Evolutionary conservation across 305 asterid species (phyloP), one percentile per base, ranked within the genome.

Genomic region (Plantago lanceolata): DNA sequence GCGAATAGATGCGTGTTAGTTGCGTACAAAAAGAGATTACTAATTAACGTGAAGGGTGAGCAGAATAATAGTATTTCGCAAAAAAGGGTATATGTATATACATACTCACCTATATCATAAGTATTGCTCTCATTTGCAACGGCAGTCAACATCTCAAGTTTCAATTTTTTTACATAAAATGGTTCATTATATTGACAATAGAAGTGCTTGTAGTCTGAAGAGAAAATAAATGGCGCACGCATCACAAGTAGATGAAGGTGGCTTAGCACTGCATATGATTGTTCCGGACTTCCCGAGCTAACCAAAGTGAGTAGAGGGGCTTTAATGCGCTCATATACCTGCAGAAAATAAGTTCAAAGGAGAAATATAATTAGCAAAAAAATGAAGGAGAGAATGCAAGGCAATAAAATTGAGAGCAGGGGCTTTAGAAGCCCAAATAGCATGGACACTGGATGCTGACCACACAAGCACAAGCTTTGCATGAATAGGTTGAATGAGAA

Each of bases 91-190:
- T n/a, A n/a, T n/a, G n/a, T n/a, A n/a, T 19, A 64, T 52, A 68
- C 54, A 33, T 63, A 62, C 68, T 81, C 69, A 87, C 99, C 99
- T 73, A 90, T 94, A 76, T 94, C 99, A 55, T 94, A 94, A 19
- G 99, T 94, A 69, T 90, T 94, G 77, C 96, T 94, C 85, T 90
- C 99, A 73, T 90, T 88, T 68, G 99, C 99, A 72, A 94, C 97
- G 40, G 97, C 84, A 57, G 99, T 94, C 82, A 94, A 73, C 99
- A 94, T 94, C 81, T 94, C 96, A 75, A 94, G 97, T 86, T 94
- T 94, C 80, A 94, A 78, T 73, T 85, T 94, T 68, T 94, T 94
- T 77, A 94, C 99, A 74, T 90, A 90, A 81, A 94, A 94, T 49
- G 97, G 94, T 37, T 94, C 99, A 55, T 94, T 94, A 74, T 90